These are phyloP conservation scores for Starmerella bacillaris DNA, from an alignment of 805 yeast genomes.

Conservation along the genomic window DNA sequence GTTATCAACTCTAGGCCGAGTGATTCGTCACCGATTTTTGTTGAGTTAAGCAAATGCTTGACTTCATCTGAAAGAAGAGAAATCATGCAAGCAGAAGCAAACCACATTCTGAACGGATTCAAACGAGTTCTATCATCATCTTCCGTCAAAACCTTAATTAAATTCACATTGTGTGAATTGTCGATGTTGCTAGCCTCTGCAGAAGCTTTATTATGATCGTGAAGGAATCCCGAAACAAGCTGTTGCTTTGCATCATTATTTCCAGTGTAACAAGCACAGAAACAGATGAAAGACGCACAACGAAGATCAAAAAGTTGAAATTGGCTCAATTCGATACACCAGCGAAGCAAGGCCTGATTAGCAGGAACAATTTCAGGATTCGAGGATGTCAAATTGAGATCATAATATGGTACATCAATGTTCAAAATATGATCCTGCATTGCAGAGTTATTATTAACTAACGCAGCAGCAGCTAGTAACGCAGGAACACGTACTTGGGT, in stretches of 20 bases:
- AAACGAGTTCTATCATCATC: conserved; percentile 53
- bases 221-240: conserved; percentile 28
- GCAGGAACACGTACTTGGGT: conserved; percentile 50
- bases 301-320: conserved; percentile 73
- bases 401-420: conserved; percentile 84
- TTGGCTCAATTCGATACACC: conserved; percentile 67
- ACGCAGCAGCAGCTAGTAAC: conserved; percentile 55
- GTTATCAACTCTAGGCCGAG: conserved; percentile 50
- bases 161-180: conserved; percentile 31
- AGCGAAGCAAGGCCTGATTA: conserved; percentile 52
- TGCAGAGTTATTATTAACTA: conserved; percentile 46
- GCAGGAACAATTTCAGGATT: conserved; percentile 40
- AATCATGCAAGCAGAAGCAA: conserved; percentile 49
- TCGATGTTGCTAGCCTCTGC: too few relatives aligned
- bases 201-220: too few relatives aligned
- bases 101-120: conserved; percentile 81
- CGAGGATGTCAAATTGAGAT: conserved; percentile 35
- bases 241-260: conserved; percentile 43
- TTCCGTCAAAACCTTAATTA: conserved; percentile 54
- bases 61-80: conserved; percentile 33
- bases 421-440: conserved; percentile 57
- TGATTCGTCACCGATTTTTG: conserved; percentile 36
- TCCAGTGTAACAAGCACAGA: conserved; percentile 49
- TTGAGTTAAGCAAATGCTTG: conserved; percentile 20
- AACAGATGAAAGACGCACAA: conserved; percentile 34